phyloP scores from a whole-genome alignment of 2,329 filamentous ascomycete genomes.

The Triangularia setosa region DNA sequence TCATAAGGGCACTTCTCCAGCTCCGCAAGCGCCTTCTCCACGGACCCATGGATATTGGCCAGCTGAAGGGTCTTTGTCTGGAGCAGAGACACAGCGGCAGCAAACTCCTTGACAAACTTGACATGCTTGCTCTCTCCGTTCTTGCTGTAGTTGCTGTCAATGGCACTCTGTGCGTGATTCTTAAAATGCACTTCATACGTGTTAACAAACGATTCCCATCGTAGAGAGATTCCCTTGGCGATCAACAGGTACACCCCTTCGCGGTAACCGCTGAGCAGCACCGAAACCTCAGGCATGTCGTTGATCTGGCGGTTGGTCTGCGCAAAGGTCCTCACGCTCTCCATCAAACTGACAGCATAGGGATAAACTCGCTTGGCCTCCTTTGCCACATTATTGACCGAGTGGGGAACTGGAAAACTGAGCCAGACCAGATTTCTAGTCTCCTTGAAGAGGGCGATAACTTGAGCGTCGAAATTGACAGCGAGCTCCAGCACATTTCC shows the following conservation, averaged over 20 bases:
- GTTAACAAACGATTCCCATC: slow-evolving; percentile 98
- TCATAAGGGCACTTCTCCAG: slow-evolving; percentile 83
- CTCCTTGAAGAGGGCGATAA: slow-evolving; percentile 98
- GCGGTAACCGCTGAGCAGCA: slow-evolving; percentile 84
- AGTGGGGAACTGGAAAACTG: slow-evolving; percentile 88
- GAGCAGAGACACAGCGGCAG: slow-evolving; percentile 77
- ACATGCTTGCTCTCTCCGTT: slow-evolving; percentile 86
- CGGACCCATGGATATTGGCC: slow-evolving; percentile 71
- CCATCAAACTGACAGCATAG: slow-evolving; percentile 96
- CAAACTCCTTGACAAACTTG: slow-evolving; percentile 93
- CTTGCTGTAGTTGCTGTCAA: slow-evolving; percentile 56
- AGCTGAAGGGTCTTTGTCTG: slow-evolving; percentile 83
- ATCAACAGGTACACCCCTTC: slow-evolving; percentile 85
- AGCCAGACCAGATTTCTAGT: slow-evolving; percentile 94
- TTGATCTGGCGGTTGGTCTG: slow-evolving; percentile 83
- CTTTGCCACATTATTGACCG: slow-evolving; percentile 92
- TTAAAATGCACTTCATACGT: slow-evolving; percentile 89
- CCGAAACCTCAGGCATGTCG: slow-evolving; percentile 80
- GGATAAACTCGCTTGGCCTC: slow-evolving; percentile 99
- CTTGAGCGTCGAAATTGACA: slow-evolving; percentile 96
- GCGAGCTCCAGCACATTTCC: slow-evolving; percentile 83
- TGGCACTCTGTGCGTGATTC: slow-evolving; percentile 56
- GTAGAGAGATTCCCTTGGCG: slow-evolving; percentile 79
- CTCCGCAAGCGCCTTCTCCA: slow-evolving; percentile 78
- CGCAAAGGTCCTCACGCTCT: slow-evolving; percentile 89